Evolutionary conservation across 352 stramenopile species (phyloP).

Genomic region (Globisporangium recalcitrans): DNA sequence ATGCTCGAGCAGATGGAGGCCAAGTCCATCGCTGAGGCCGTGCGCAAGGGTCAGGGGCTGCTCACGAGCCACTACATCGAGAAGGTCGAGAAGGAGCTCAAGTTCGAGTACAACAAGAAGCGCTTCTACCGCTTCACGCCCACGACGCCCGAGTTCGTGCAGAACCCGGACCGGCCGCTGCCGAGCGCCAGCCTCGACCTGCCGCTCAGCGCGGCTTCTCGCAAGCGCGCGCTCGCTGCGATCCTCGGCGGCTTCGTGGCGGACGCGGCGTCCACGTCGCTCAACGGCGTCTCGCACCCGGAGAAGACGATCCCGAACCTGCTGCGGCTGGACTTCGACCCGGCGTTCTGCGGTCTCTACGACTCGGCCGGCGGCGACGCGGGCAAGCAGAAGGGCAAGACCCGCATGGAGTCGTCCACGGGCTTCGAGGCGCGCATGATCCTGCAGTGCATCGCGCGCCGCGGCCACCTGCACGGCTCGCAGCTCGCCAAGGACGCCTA

Average conservation of each 20-base stretch:
- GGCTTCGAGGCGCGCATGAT: constrained; percentile 74
- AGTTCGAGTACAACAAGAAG: constrained; percentile 84
- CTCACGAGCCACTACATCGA: constrained; percentile 66
- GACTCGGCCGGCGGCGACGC: constrained; percentile 38
- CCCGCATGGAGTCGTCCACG: constrained; percentile 68
- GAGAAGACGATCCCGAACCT: constrained; percentile 80
- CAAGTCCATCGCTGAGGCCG: constrained; percentile 70
- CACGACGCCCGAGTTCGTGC: constrained; percentile 70
- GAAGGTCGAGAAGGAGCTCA: constrained; percentile 78
- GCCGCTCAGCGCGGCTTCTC: constrained; percentile 50
- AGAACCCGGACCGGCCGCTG: constrained; percentile 28
- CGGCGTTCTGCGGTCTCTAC: constrained; percentile 66
- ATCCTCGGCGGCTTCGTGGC: constrained; percentile 75
- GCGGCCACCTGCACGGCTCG: constrained; percentile 63
- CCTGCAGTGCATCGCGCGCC: constrained; percentile 61
- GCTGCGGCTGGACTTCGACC: constrained; percentile 65
- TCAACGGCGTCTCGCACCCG: constrained; percentile 71
- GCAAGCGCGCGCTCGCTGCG: constrained; percentile 56
- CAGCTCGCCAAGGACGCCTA: constrained; percentile 78
- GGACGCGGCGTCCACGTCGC: constrained; percentile 67
- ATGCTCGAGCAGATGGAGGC: constrained; percentile 85
- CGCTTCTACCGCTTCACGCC: constrained; percentile 75
- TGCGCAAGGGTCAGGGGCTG: constrained; percentile 75
- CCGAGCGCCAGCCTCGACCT: constrained; percentile 57
- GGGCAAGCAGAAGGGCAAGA: constrained; percentile 21